Percentiles rank a stretch among this genome's conserved stretches.
These are phyloP conservation scores for Blechomonas ayalai DNA, from an alignment of 208 protist species.

Conservation along the genomic window DNA sequence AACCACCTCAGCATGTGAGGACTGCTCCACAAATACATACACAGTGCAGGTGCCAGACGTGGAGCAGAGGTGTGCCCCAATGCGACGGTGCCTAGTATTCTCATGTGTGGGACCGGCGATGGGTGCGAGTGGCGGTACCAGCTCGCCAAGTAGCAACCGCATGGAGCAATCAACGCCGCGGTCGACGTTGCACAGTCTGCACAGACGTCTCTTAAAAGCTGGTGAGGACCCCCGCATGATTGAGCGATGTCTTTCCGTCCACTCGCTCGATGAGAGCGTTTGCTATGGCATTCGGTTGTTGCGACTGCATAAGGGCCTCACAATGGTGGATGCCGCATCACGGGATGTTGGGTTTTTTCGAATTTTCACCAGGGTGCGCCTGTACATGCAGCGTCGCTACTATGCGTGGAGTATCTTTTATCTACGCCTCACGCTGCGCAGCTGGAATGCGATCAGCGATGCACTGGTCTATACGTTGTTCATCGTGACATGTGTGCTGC, in stretches of 20 bases:
- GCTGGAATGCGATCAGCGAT: constrained; percentile 60
- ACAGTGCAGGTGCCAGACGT: background rate
- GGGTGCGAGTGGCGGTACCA: background rate
- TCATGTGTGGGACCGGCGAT: background rate
- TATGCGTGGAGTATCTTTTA: constrained; percentile 54
- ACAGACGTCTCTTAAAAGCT: constrained; percentile 63
- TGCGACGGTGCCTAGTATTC: background rate
- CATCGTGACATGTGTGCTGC: constrained; percentile 43
- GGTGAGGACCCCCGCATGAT: constrained; percentile 68
- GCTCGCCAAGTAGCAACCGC: background rate
- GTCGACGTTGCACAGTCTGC: constrained; percentile 51
- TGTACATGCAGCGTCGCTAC: constrained; percentile 33
- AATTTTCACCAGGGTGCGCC: constrained; percentile 15
- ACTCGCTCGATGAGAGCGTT: constrained; percentile 36
- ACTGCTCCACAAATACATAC: too few species aligned
- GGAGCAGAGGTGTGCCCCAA: constrained; percentile 2
- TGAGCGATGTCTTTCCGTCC: constrained; percentile 47
- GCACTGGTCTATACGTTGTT: constrained; percentile 70
- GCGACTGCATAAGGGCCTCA: constrained; percentile 48
- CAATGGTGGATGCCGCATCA: constrained; percentile 31
- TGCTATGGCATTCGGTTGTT: constrained; percentile 52
- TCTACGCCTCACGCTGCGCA: constrained; percentile 49
- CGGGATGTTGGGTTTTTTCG: constrained; percentile 5
- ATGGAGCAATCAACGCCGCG: too few species aligned
- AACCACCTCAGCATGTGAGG: too few species aligned